Base-by-base conservation (phyloP, 2,329 filamentous ascomycete genomes). In the Scedosporium aurantiacum region DNA sequence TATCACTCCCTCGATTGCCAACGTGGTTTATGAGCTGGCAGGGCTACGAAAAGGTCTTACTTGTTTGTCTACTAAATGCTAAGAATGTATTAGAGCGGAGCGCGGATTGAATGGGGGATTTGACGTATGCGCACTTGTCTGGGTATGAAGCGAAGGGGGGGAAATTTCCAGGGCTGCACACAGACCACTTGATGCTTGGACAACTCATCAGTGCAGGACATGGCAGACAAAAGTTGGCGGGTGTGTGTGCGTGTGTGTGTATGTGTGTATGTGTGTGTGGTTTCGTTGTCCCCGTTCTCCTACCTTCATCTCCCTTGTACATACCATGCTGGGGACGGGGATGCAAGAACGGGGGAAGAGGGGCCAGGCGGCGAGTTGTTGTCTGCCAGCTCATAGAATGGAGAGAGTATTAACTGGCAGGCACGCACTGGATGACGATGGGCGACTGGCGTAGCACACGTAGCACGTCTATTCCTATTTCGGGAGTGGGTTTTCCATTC, bases 181-280 rank as follows among this genome's bases (percentile, higher is more conserved):
- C 70, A 73, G 72, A 70, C 72, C 73, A 74, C 72, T 72, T 73
- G 71, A 72, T 74, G 72, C 71, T 73, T 74, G 71, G 72, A 71
- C 72, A 74, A 70, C 72, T 72, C 72, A 74, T 73, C 70, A 70
- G 65, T 74, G 72, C 72, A 86, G 76, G 65, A 83, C 32, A 37
- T 37, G 32, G 32, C 12, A 10, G 32, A 75, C 2, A 85, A 67
- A 85, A 82, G 69, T 83, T 85, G 37, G 85, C 73, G 61, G 54
- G 61, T 37, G 60, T 37, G 50, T 58, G 58, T 43, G 41, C 73
- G 61, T 43, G 61, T 37, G 60, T 37, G 50, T 58, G 58, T 43
- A 32, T 45, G 40, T 55, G 23, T 27, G 25, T 57, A 41, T 43
- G 40, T 50, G 28, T 28, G 21, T 23, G 25, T 37, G 32, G 45